Evolutionary conservation across 2,329 filamentous ascomycete species (phyloP).

Genomic region (Fusarium sp.): DNA sequence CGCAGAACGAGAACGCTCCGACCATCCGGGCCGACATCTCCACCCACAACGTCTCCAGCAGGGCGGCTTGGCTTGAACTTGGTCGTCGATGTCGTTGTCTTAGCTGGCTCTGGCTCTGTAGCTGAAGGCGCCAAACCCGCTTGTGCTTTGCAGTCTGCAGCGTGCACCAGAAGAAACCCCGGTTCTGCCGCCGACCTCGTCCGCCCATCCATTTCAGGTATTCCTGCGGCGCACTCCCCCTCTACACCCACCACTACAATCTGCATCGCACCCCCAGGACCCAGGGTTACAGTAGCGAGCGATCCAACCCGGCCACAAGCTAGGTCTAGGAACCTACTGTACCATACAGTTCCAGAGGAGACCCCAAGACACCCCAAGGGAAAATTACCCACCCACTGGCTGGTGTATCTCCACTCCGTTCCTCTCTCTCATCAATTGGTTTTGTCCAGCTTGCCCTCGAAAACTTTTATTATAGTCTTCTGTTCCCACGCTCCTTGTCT

Average conservation of each 20-base stretch:
- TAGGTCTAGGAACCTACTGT: constrained; percentile 30
- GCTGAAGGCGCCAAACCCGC: constrained; percentile 48
- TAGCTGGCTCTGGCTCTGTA: constrained; percentile 35
- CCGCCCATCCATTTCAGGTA: constrained; percentile 39
- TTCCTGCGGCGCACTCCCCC: constrained; percentile 35
- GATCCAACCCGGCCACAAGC: constrained; percentile 37
- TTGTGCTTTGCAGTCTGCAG: constrained; percentile 21
- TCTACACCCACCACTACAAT: constrained; percentile 16
- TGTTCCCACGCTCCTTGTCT: constrained; percentile 24
- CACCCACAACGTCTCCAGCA: constrained; percentile 43
- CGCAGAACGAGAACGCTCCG: constrained; percentile 40
- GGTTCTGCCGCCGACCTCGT: constrained; percentile 43
- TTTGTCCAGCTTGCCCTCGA: constrained; percentile 44
- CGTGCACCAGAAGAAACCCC: constrained; percentile 38
- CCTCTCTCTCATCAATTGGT: constrained; percentile 44
- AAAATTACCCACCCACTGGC: constrained; percentile 43
- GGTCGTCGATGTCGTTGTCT: constrained; percentile 33
- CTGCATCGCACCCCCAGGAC: constrained; percentile 19
- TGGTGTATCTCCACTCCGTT: constrained; percentile 43
- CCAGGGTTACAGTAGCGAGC: constrained; percentile 32
- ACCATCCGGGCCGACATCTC: constrained; percentile 45
- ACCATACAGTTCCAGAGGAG: constrained; percentile 28
- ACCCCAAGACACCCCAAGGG: constrained; percentile 42
- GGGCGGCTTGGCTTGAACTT: constrained; percentile 39
- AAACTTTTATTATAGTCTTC: constrained; percentile 46